Evolutionary conservation across 2,329 filamentous ascomycete genomes (phyloP).

Genomic region (Pyrenophora graminea): DNA sequence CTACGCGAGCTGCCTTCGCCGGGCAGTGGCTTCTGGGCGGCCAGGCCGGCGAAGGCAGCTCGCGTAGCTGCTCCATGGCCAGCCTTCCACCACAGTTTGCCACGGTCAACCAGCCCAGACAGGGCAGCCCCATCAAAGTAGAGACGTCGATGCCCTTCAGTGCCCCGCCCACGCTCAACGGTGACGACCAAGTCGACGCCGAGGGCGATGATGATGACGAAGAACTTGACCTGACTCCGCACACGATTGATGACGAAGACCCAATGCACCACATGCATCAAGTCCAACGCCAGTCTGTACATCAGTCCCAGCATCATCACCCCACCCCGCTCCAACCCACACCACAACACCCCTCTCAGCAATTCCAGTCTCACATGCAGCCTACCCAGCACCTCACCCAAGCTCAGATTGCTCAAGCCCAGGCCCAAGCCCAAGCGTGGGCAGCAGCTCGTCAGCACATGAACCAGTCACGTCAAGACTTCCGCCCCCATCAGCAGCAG

Average conservation of each 20-base stretch:
- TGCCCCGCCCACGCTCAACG: slow-evolving; percentile 36
- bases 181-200: slow-evolving; percentile 42
- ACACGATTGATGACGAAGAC: slow-evolving; percentile 32
- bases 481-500: slow-evolving; percentile 37
- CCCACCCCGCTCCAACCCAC: slow-evolving; percentile 37
- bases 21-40: slow-evolving; percentile 44
- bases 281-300: slow-evolving; percentile 8
- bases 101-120: slow-evolving; percentile 19
- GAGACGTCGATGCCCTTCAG: slow-evolving; percentile 34
- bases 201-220: slow-evolving; percentile 46
- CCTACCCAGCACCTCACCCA: slow-evolving; percentile 35
- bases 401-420: slow-evolving; percentile 32
- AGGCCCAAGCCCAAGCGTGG: slow-evolving; percentile 36
- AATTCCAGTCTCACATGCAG: slow-evolving; percentile 33
- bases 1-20: too few species aligned
- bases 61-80: slow-evolving; percentile 37
- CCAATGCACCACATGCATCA: slow-evolving; percentile 22
- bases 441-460: slow-evolving; percentile 44
- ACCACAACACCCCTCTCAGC: slow-evolving; percentile 35
- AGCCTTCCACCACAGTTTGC: slow-evolving; percentile 36
- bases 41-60: slow-evolving; percentile 28
- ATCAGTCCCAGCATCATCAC: slow-evolving; percentile 23
- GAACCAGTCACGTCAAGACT: slow-evolving; percentile 43
- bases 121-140: slow-evolving; percentile 25
- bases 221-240: slow-evolving; percentile 37